Conservation (phyloP, 2,329 filamentous ascomycete species). For the Coniochaeta sp. region DNA sequence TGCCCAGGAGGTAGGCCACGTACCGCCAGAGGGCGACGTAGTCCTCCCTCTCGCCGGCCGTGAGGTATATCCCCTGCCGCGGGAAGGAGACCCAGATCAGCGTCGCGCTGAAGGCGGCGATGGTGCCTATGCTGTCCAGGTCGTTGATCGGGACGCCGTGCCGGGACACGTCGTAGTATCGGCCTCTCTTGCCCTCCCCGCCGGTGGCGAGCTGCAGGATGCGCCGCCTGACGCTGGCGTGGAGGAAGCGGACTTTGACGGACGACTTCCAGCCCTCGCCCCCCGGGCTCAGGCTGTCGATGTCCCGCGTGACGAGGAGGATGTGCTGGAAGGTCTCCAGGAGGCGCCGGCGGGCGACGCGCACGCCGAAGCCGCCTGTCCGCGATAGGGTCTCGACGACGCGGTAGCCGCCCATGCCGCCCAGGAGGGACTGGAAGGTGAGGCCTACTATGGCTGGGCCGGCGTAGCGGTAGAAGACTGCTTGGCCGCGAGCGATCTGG, state of each 20-base stretch:
- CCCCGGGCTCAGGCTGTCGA: slow-evolving; percentile 59
- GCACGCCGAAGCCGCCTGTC: slow-evolving; percentile 65
- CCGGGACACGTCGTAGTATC: slow-evolving; percentile 53
- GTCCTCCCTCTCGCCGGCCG: slow-evolving; percentile 54
- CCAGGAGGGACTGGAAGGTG: slow-evolving; percentile 58
- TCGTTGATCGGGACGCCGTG: slow-evolving; percentile 67
- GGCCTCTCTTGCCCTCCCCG: slow-evolving; percentile 25
- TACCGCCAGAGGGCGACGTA: slow-evolving; percentile 73
- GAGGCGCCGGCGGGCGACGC: slow-evolving; percentile 55
- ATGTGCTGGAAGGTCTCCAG: slow-evolving; percentile 70
- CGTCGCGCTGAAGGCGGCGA: slow-evolving; percentile 60
- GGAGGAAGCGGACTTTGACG: slow-evolving; percentile 61
- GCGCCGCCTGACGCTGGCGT: slow-evolving; percentile 57
- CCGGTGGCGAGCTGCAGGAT: slow-evolving; percentile 52
- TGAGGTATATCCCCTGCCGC: slow-evolving; percentile 62
- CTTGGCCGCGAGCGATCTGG: slow-evolving; percentile 65
- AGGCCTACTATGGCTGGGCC: slow-evolving; percentile 57
- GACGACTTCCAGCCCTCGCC: slow-evolving; percentile 59
- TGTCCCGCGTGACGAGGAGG: slow-evolving; percentile 59
- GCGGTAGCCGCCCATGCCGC: slow-evolving; percentile 64
- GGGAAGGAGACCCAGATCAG: slow-evolving; percentile 64
- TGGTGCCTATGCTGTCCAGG: slow-evolving; percentile 65
- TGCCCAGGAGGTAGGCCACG: slow-evolving; percentile 63
- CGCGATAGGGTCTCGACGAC: slow-evolving; percentile 67
- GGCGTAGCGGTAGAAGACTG: slow-evolving; percentile 71